phyloP scores from a whole-genome alignment of 441 rosid species.

The Eutrema salsugineum region DNA sequence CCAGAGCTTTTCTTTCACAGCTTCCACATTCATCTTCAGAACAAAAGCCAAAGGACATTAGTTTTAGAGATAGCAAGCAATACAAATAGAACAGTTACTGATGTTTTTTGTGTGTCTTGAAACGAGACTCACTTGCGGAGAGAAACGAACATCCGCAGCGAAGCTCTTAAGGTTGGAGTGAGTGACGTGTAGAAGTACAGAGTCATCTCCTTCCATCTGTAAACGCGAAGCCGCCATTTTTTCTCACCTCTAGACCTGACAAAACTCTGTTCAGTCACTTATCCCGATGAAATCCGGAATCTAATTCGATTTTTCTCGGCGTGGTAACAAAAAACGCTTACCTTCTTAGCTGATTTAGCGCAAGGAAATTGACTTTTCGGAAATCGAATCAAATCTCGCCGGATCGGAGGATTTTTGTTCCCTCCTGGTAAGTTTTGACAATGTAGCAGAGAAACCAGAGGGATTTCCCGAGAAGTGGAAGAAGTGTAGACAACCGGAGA shows the following conservation, averaged over 20 bases:
- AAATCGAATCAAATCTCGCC: slow-evolving; percentile 15
- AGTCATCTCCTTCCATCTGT: slow-evolving; percentile 63
- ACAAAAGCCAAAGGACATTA: background rate
- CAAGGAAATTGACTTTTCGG: background rate
- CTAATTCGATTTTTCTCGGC: background rate
- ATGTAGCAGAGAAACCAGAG: background rate
- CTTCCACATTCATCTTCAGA: slow-evolving; percentile 59
- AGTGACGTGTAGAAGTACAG: slow-evolving; percentile 67
- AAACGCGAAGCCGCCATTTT: slow-evolving; percentile 52
- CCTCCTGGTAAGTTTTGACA: background rate
- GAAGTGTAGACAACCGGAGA: too few relatives aligned
- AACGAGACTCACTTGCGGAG: slow-evolving; percentile 55
- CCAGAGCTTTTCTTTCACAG: slow-evolving; percentile 93
- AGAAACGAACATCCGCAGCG: slow-evolving; percentile 67
- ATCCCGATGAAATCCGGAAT: background rate
- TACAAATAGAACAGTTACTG: background rate
- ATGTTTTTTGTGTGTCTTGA: background rate
- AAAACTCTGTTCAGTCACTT: background rate
- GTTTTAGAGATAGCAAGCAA: background rate
- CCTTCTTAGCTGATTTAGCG: background rate
- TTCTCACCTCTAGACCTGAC: background rate
- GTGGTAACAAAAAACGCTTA: background rate
- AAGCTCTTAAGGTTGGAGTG: slow-evolving; percentile 85
- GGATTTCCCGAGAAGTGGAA: background rate
- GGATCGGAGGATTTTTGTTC: background rate